Evolutionary conservation across 1,284 basidiomycete species (phyloP).

Genomic region (Cutaneotrichosporon sp.): DNA sequence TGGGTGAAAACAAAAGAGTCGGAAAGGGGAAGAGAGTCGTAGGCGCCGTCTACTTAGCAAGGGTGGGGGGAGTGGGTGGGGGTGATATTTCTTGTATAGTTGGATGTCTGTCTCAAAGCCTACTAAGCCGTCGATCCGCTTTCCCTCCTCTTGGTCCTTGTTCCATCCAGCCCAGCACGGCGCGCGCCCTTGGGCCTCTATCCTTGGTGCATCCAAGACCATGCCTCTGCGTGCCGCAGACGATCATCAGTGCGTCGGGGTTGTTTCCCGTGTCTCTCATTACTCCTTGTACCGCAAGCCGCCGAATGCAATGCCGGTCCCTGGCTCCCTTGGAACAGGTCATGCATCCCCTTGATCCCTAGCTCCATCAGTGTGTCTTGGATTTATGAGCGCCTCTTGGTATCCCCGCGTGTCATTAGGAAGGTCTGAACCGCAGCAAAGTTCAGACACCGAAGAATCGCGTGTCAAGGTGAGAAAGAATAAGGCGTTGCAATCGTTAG

Average conservation of each 20-base stretch:
- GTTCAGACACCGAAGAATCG: constrained; percentile 1
- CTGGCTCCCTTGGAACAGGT: constrained; percentile 4
- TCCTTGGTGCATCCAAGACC: background rate
- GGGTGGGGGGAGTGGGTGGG: background rate
- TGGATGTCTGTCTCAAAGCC: background rate
- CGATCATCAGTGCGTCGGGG: background rate
- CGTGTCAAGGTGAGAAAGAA: background rate
- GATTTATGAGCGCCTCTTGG: background rate
- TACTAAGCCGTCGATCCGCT: background rate
- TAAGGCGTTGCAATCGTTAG: background rate
- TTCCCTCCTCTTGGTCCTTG: background rate
- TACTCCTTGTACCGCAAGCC: constrained; percentile 2
- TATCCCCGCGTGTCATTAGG: background rate
- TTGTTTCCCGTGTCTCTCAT: background rate
- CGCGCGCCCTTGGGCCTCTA: background rate
- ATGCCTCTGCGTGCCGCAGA: constrained; percentile 2
- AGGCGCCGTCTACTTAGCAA: background rate
- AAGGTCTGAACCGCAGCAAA: background rate
- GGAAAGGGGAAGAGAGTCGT: constrained; percentile 3
- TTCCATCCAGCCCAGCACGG: background rate
- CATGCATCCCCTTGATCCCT: constrained; percentile 4
- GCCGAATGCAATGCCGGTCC: background rate
- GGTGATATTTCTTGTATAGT: background rate
- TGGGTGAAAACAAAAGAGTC: background rate
- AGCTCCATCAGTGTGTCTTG: background rate